Base-by-base conservation (phyloP, 257 asterid species). In the Oldenlandia corymbosa region DNA sequence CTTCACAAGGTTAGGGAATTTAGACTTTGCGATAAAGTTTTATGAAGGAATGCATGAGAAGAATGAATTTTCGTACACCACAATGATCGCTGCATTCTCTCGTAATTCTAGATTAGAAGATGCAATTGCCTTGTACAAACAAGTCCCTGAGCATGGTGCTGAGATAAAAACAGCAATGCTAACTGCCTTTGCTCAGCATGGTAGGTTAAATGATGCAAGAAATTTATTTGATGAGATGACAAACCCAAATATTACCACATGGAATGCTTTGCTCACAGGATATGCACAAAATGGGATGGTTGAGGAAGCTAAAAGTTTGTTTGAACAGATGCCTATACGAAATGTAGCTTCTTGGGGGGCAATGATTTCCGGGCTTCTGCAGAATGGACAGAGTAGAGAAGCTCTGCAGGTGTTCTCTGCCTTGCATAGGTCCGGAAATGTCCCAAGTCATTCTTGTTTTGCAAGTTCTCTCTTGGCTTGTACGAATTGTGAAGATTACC, bases 231-330 rank as follows among this genome's bases (percentile, higher is more conserved):
- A 59, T 32, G 51, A 39, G 62, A 45, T 71, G 46, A 43, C 18
- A 41, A 59, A 59, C 58, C 76, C 64, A 10, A 42, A 59, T 52
- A 51, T 53, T 16, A 46, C 60, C 21, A 67, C 72, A 17, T 66
- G 69, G 69, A 72, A 72, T 67, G 77, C 69, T 30, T 37, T 59
- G 47, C 67, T 71, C 62, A 31, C 63, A 48, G 71, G 71, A 64
- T 71, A 65, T 65, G 49, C 60, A 46, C 67, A 65, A 27, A 65
- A 71, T 41, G 71, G 76, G 62, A 71, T 71, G 76, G 64, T 65
- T 65, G 71, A 65, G 71, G 71, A 65, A 18, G 71, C 71, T 17
- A 59, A 50, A 62, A 60, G 59, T 43, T 41, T 65, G 41, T 65
- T 71, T 63, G 43, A 34, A 53, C 47, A 27, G 63, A 71, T 71